Base-by-base conservation (phyloP, 108 stramenopile genomes). In the Asterionellopsis glacialis region DNA sequence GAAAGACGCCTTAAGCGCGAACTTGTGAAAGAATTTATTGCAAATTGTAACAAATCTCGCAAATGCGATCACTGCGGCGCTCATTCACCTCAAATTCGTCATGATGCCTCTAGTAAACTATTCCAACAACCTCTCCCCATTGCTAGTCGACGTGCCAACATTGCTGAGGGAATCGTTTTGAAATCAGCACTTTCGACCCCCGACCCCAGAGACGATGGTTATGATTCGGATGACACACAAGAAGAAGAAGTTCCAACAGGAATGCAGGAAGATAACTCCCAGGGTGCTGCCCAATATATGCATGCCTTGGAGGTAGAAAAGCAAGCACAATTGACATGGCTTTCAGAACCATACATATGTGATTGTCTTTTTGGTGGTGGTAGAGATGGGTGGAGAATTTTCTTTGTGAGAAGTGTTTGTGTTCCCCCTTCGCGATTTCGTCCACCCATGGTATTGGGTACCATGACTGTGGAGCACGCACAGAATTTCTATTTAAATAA, bases 371-470 rank as follows among this genome's bases (percentile, higher is more conserved):
- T 95, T 70, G 88, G 87, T 9, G 68, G 69, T 47, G 80, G 64
- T 14, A 65, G 59, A 26, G 63, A 62, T 38, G 94, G 95, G 0
- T 89, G 69, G 51, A 66, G 74, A 18, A 56, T 92, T 22, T 98
- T 97, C 73, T 99, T 99, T 53, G 25, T 90, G 42, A 86, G 89
- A 43, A 80, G 81, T 24, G 65, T 99, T 25, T 74, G 90, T 15
- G 97, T 99, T 40, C 94, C 99, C 9, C 97, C 97, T 11, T 88
- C 82, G 15, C 78, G 96, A 21, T 99, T 98, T 71, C 93, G 99
- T 16, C 99, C 99, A 14, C 91, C 97, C 9, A 91, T 95, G 72
- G 54, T 77, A 15, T 59, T 99, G 75, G 97, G 82, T 12, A 93
- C 77, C 54, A 80, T 93, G 77, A 65, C 77, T 9, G 93, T 90